phyloP scores from a whole-genome alignment of 768 basidiomycete genomes.

The Xerocomellus intermedius region DNA sequence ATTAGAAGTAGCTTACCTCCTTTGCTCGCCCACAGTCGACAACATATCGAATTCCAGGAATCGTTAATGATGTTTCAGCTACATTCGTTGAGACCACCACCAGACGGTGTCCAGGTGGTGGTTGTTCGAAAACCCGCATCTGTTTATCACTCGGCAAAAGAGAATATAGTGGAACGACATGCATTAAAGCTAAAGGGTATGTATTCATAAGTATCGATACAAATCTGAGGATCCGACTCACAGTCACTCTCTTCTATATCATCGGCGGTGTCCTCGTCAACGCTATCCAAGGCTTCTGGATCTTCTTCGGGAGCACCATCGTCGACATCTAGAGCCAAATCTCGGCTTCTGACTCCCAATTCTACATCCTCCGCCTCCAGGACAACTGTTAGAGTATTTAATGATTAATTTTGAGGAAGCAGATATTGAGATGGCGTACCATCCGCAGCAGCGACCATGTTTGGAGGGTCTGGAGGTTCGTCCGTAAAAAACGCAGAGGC shows the following conservation, averaged over 20 bases:
- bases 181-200: conserved; percentile 72
- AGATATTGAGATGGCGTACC: conserved; percentile 2
- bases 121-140: conserved; percentile 86
- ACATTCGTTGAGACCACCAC: conserved; percentile 96
- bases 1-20: conserved; percentile 52
- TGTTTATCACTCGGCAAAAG: conserved; percentile 91
- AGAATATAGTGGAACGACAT: conserved; percentile 92
- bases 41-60: conserved; percentile 97
- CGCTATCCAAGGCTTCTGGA: conserved; percentile 72
- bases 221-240: conserved; percentile 30
- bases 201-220: not conserved
- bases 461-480: conserved; percentile 15
- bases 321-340: conserved; percentile 69
- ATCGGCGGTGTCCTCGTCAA: conserved; percentile 57
- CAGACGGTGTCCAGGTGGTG: conserved; percentile 77
- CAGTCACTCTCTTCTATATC: conserved; percentile 68
- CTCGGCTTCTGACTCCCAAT: conserved; percentile 48
- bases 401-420: not conserved
- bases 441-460: conserved; percentile 20
- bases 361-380: conserved; percentile 83
- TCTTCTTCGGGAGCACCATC: conserved; percentile 60
- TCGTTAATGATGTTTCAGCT: conserved; percentile 95
- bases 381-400: conserved; percentile 45
- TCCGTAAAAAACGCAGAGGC: conserved; percentile 30
- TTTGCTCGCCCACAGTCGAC: conserved; percentile 95